A percentile compares a stretch with the other conserved stretches of the same genome.
These are phyloP conservation scores for Physcomitrium patens DNA, from an alignment of 225 moss, liverwort and hornwort species.

Conservation along the genomic window DNA sequence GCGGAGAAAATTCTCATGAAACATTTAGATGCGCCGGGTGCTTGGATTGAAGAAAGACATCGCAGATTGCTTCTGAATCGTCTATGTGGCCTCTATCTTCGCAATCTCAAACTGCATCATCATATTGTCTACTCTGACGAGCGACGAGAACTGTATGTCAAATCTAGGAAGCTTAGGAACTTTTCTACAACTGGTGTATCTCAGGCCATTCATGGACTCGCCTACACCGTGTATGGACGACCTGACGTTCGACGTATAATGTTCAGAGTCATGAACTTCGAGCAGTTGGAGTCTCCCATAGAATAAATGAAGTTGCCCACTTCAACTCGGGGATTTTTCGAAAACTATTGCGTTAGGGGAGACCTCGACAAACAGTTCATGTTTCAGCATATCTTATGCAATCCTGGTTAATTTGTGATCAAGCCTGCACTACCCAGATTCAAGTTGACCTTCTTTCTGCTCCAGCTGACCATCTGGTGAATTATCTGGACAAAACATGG, in stretches of 20 bases:
- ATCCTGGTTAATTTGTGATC: conserved; percentile 2
- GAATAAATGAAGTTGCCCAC: conserved; percentile 19
- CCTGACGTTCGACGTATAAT: conserved; percentile 86
- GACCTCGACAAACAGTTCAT: not conserved
- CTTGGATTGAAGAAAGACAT: conserved; percentile 81
- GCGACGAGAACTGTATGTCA: conserved; percentile 66
- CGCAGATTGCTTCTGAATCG: conserved; percentile 82
- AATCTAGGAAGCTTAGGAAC: conserved; percentile 81
- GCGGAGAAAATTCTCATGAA: conserved; percentile 97
- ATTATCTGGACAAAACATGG: conserved; percentile 11
- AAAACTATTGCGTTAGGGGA: not conserved
- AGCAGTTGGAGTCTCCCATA: conserved; percentile 60
- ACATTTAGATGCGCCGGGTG: conserved; percentile 86
- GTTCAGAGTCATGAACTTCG: conserved; percentile 74
- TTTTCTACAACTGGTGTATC: conserved; percentile 79
- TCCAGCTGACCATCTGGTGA: not conserved
- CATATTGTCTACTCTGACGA: conserved; percentile 73
- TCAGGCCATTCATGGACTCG: conserved; percentile 81
- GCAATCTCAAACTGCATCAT: conserved; percentile 68
- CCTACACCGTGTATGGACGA: conserved; percentile 83
- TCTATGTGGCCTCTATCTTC: conserved; percentile 77
- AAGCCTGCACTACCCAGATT: conserved; percentile 22
- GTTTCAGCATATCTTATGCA: conserved; percentile 21
- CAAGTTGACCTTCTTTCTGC: conserved; percentile 19
- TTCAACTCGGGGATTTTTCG: not conserved